Evolutionary conservation across 2,329 filamentous ascomycete species (phyloP).

Genomic region (Aspergillus arachidicola): DNA sequence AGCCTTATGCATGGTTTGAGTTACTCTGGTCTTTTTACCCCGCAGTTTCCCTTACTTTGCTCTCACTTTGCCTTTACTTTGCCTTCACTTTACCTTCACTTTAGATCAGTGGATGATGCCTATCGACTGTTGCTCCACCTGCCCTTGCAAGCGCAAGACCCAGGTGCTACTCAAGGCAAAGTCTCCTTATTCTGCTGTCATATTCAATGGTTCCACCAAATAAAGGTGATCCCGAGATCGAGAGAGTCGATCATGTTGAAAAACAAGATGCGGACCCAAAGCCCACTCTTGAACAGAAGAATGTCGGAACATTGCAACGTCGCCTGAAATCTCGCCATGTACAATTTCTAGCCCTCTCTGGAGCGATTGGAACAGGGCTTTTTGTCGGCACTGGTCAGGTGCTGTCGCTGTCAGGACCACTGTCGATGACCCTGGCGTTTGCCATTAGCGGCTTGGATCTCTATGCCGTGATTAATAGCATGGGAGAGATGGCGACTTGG

Average conservation of each 20-base stretch:
- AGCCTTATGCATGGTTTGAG: background rate
- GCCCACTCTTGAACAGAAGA: background rate
- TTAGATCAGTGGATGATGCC: background rate
- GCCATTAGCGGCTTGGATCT: slow-evolving; percentile 48
- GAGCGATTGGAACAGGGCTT: slow-evolving; percentile 38
- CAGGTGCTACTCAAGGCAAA: background rate
- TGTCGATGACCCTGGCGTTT: slow-evolving; percentile 38
- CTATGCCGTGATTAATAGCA: slow-evolving; percentile 49
- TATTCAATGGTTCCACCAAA: background rate
- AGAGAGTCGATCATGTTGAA: background rate
- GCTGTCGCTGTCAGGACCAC: slow-evolving; percentile 36
- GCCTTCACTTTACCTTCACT: background rate
- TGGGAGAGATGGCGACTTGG: slow-evolving; percentile 46
- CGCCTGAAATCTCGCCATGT: slow-evolving; percentile 43
- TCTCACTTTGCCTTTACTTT: background rate
- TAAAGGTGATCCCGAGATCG: background rate
- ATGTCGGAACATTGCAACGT: slow-evolving; percentile 23
- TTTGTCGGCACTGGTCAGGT: slow-evolving; percentile 39
- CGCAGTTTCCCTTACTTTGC: background rate
- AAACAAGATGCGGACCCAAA: background rate
- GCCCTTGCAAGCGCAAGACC: background rate
- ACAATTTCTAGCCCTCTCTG: slow-evolving; percentile 42
- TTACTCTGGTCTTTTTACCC: background rate
- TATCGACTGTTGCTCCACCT: background rate
- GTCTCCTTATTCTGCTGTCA: background rate